Conservation (phyloP, 768 basidiomycete genomes). For the Cubamyces sp. region DNA sequence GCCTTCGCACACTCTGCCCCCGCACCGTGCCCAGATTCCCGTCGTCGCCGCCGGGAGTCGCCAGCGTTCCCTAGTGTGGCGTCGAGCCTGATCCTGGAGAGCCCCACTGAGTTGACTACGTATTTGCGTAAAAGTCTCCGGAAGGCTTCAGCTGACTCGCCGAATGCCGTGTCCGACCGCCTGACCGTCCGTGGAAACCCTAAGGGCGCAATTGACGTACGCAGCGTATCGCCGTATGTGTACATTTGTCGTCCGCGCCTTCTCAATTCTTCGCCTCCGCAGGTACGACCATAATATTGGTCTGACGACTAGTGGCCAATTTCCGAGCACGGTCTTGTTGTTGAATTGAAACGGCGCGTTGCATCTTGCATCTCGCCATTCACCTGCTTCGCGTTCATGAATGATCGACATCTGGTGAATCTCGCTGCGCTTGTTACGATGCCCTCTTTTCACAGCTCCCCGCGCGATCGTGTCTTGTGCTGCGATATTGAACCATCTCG, state of each 20-base stretch:
- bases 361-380: background rate
- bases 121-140: slow-evolving; percentile 6
- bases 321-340: slow-evolving; percentile 3
- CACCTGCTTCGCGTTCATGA: slow-evolving; percentile 13
- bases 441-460: background rate
- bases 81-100: background rate
- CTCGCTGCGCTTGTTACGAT: slow-evolving; percentile 6
- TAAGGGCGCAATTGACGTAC: slow-evolving; percentile 19
- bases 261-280: slow-evolving; percentile 7
- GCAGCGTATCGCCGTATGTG: slow-evolving; percentile 1
- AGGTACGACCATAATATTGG: background rate
- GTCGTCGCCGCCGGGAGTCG: too few species aligned
- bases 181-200: slow-evolving; percentile 24
- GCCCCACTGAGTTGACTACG: background rate
- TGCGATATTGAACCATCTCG: background rate
- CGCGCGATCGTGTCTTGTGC: slow-evolving; percentile 5
- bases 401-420: slow-evolving; percentile 17
- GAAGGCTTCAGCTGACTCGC: slow-evolving; percentile 6
- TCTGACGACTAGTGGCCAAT: slow-evolving; percentile 2
- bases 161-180: slow-evolving; percentile 6
- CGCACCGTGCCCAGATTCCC: background rate
- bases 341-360: slow-evolving; percentile 7
- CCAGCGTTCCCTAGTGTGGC: too few species aligned
- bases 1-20: background rate
- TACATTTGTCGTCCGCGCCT: slow-evolving; percentile 16